phyloP scores from a whole-genome alignment of 441 rosid species.

The Erysimum pusillum region DNA sequence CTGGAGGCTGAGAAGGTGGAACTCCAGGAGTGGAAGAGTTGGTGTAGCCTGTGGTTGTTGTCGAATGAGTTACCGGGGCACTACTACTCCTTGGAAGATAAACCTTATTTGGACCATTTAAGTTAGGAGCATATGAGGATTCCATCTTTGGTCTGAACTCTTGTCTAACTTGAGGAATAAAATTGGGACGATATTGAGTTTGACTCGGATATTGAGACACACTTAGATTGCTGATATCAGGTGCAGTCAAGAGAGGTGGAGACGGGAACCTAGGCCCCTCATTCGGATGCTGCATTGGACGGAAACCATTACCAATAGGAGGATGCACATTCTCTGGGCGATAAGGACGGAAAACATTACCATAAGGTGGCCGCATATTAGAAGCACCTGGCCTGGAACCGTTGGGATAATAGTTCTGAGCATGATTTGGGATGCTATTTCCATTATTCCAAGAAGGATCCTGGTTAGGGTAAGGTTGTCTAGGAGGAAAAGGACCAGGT shows the following conservation, averaged over 20 bases:
- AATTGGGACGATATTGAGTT: slow-evolving; percentile 54
- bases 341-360: slow-evolving; percentile 51
- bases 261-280: slow-evolving; percentile 53
- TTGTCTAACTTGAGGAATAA: slow-evolving; percentile 52
- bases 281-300: slow-evolving; percentile 54
- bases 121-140: slow-evolving; percentile 47
- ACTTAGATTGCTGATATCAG: slow-evolving; percentile 63
- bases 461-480: slow-evolving; percentile 51
- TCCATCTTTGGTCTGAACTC: slow-evolving; percentile 51
- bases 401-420: slow-evolving; percentile 53
- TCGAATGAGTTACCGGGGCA: slow-evolving; percentile 46
- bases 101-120: slow-evolving; percentile 48
- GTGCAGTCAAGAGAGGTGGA: slow-evolving; percentile 49
- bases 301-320: slow-evolving; percentile 54
- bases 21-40: slow-evolving; percentile 50
- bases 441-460: slow-evolving; percentile 52
- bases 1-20: slow-evolving; percentile 42
- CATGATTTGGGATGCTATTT: slow-evolving; percentile 45
- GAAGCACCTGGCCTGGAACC: slow-evolving; percentile 55
- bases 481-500: slow-evolving; percentile 55
- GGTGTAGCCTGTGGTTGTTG: slow-evolving; percentile 45
- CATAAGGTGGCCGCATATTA: slow-evolving; percentile 53
- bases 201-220: slow-evolving; percentile 50
- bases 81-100: slow-evolving; percentile 34
- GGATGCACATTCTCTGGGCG: slow-evolving; percentile 49